A percentile compares a stretch with the other conserved stretches of the same genome.
Evolutionary conservation across 352 stramenopile genomes (phyloP).

Genomic region (Pythium aristosporum): DNA sequence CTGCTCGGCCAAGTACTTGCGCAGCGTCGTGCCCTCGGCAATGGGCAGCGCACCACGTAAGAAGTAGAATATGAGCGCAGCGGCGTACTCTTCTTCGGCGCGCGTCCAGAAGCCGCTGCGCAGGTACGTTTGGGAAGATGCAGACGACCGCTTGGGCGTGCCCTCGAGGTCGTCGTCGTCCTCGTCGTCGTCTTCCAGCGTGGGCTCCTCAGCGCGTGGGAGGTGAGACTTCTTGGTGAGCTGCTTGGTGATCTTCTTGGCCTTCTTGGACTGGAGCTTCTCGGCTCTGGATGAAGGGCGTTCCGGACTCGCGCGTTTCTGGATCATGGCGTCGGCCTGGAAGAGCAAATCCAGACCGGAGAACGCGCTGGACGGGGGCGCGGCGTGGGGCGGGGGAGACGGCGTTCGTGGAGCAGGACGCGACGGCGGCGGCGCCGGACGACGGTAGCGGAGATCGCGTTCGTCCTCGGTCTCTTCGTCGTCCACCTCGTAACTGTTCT

Average conservation of each 20-base stretch:
- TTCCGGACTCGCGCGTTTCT: slow-evolving; percentile 29
- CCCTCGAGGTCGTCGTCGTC: slow-evolving; percentile 13
- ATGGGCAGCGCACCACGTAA: slow-evolving; percentile 50
- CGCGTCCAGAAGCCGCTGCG: slow-evolving; percentile 63
- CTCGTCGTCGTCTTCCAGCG: slow-evolving; percentile 3
- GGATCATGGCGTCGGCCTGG: slow-evolving; percentile 70
- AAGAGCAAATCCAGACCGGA: slow-evolving; percentile 62
- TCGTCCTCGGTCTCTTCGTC: slow-evolving; percentile 28
- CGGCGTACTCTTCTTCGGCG: slow-evolving; percentile 65
- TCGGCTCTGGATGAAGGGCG: neutral
- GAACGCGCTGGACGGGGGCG: slow-evolving; percentile 19
- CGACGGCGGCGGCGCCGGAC: neutral
- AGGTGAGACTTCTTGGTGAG: slow-evolving; percentile 1
- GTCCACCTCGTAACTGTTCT: slow-evolving; percentile 6
- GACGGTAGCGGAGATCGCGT: slow-evolving; percentile 8
- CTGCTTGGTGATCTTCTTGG: slow-evolving; percentile 3
- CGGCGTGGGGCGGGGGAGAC: slow-evolving; percentile 1
- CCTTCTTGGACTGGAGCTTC: slow-evolving; percentile 8
- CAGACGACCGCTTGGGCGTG: neutral
- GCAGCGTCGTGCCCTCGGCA: slow-evolving; percentile 56
- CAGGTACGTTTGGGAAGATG: slow-evolving; percentile 23
- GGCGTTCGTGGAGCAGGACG: neutral
- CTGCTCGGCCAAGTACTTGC: slow-evolving; percentile 67
- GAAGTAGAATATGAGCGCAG: slow-evolving; percentile 66
- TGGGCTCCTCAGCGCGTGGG: neutral